Base-by-base conservation (phyloP, 2,329 filamentous ascomycete genomes). In the Mycocentrospora acerina region DNA sequence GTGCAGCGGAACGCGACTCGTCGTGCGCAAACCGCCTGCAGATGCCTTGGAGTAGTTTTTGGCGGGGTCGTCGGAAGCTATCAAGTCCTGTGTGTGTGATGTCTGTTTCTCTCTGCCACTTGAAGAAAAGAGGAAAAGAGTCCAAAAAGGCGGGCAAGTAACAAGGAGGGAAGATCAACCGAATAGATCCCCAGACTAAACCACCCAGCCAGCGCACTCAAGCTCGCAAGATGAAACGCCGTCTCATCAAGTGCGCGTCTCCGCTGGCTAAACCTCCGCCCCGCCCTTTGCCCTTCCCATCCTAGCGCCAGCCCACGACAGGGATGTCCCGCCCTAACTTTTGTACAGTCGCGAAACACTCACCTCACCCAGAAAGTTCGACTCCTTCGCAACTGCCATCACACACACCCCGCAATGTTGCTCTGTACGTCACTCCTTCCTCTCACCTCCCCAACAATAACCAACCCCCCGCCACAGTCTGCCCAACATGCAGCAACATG, bases 401-500 rank as follows among this genome's bases (percentile, higher is more conserved):
- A 33, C 33, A 32, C 12, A 17, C 16, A 16, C 16, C 12, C 27
- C 48, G 28, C 52, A 32, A 86, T 86, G 83, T 68, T 86, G 52
- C 80, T 86, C 67, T 86, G 83, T 86, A 76, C 57, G 67, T 58
- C 16, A 31, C 16, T 7, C 15, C 25, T 30, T 12, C 11, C 15
- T n/a, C 18, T 18, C 12, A 4, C 33, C 2, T 3, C 9, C 3
- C 11, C 34, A 12, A 12, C 17, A 17, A 37, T 46, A 36, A 45
- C 25, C 19, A 24, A 19, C 22, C 29, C 12, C 13, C 16, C 25
- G 9, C 11, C 17, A 17, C 31, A 62, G 86, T 91, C 80, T 93
- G 88, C 69, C 88, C 88, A 34, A 81, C 81, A 65, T 93, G 88
- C 76, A 83, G 83, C 69, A 93, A 91, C 74, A 83, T 89, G 69